Base-by-base conservation (phyloP, 495 filamentous ascomycete genomes). In the Xylaria curta region DNA sequence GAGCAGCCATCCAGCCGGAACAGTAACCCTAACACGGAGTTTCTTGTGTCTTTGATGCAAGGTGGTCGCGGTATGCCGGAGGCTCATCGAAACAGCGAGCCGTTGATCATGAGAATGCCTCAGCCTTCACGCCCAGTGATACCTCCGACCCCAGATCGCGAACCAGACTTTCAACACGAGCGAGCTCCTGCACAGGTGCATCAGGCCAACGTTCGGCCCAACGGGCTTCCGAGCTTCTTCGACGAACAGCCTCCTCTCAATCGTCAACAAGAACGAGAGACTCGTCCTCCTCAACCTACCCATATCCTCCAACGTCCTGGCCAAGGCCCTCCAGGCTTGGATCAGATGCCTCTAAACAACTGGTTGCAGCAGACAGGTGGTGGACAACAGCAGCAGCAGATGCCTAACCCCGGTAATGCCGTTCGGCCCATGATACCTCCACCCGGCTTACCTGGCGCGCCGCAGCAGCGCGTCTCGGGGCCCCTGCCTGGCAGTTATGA, bases 11-110 rank as follows among this genome's bases (percentile, higher is more conserved):
- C 74, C 8, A 74, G 77, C 60, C 76, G 79, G n/a, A 81, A 78
- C 63, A 81, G 74, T 47, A 87, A 85, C 73, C 83, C 76, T 72
- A 85, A 88, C 59, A 81, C 84, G 17, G 86, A 87, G 56, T 89
- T 88, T 66, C 82, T 89, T 46, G 87, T 89, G 79, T 80, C 80
- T 42, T 80, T 89, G 4, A 88, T 89, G 87, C 84, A 86, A 70
- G 81, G 81, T 72, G 78, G 80, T 21, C 81, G 83, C 47, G 74
- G 78, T 40, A 76, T 78, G 9, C 82, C 85, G 0, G 86, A 87
- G 21, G 75, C 76, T 21, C 81, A 82, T 26, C 80, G 86, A 67
- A 83, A 78, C 10, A 83, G 78, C 12, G 82, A 85, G 62, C 81
- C 82, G 60, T 77, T 78, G 36, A 68, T 74, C 46, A 78, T 75